Evolutionary conservation across 768 basidiomycete genomes (phyloP).

Genomic region (Mycena belliarum): DNA sequence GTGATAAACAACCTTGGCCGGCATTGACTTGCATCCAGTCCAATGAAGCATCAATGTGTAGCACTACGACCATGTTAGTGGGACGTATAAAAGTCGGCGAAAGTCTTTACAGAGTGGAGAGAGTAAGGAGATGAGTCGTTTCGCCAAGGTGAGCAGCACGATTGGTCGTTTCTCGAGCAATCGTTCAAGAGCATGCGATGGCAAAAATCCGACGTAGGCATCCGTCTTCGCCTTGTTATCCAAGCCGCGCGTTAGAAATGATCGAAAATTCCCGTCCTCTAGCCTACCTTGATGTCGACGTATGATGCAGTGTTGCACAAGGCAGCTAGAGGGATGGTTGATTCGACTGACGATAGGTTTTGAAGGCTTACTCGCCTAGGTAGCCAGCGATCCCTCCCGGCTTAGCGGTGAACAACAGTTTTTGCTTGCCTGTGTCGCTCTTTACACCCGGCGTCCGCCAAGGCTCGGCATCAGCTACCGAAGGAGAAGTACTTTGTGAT

Average conservation of each 20-base stretch:
- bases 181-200: slow-evolving; percentile 83
- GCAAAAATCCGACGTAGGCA: slow-evolving; percentile 95
- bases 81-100: background rate
- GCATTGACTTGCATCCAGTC: slow-evolving; percentile 99
- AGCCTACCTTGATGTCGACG: slow-evolving; percentile 94
- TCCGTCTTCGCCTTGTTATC: slow-evolving; percentile 98
- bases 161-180: slow-evolving; percentile 94
- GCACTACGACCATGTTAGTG: slow-evolving; percentile 48
- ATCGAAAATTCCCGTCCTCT: too few relatives aligned
- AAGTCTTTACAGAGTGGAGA: slow-evolving; percentile 77
- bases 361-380: slow-evolving; percentile 54
- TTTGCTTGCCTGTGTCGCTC: slow-evolving; percentile 44
- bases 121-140: slow-evolving; percentile 91
- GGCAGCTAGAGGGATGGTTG: slow-evolving; percentile 56
- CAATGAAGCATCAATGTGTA: slow-evolving; percentile 94
- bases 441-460: slow-evolving; percentile 35
- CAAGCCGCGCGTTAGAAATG: too few relatives aligned
- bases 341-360: background rate
- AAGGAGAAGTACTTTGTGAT: slow-evolving; percentile 9
- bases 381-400: slow-evolving; percentile 98
- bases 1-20: slow-evolving; percentile 55
- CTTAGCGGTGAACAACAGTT: slow-evolving; percentile 90
- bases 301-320: slow-evolving; percentile 92
- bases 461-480: slow-evolving; percentile 36
- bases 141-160: slow-evolving; percentile 91